These are phyloP conservation scores for Teunomyces panamensis DNA, from an alignment of 805 yeast genomes.

Conservation along the genomic window DNA sequence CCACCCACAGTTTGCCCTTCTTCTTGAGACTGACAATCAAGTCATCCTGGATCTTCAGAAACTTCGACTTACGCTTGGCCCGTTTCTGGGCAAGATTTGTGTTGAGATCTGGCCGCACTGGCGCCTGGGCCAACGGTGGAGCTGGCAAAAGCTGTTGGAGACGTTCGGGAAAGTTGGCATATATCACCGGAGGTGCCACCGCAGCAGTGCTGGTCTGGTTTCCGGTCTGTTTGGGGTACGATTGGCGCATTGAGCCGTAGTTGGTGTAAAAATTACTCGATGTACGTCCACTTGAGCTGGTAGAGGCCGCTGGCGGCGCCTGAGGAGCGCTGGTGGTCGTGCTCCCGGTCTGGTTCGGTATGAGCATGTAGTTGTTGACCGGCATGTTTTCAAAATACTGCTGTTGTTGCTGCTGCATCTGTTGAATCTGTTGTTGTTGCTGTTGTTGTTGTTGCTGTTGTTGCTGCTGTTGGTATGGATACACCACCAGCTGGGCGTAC, in stretches of 20 bases:
- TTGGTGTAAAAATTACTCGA: not conserved
- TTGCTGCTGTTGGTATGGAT: conserved; percentile 12
- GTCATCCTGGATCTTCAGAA: conserved; percentile 64
- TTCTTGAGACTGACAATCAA: conserved; percentile 59
- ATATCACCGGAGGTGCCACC: conserved; percentile 12
- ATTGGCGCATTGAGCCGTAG: not conserved
- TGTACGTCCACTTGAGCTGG: not conserved
- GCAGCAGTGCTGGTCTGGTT: not conserved
- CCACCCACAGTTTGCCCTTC: conserved; percentile 68
- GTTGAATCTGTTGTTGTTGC: conserved; percentile 7
- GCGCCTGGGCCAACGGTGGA: conserved; percentile 48
- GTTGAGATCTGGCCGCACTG: conserved; percentile 42
- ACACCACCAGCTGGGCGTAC: conserved; percentile 5
- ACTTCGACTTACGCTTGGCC: conserved; percentile 63
- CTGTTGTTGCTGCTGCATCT: conserved; percentile 3
- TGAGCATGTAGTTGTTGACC: conserved; percentile 20
- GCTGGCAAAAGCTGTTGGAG: conserved; percentile 36
- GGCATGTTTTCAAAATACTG: conserved; percentile 14
- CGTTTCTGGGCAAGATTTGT: conserved; percentile 46
- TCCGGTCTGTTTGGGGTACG: not conserved
- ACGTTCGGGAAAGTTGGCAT: conserved; percentile 22
- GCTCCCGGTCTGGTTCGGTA: conserved; percentile 12
- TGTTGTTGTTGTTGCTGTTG: conserved; percentile 11
- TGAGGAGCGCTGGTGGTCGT: not conserved
- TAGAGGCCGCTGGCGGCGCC: not conserved